These are phyloP conservation scores for Leccinellum albellum DNA, from an alignment of 768 basidiomycete genomes.

Conservation along the genomic window DNA sequence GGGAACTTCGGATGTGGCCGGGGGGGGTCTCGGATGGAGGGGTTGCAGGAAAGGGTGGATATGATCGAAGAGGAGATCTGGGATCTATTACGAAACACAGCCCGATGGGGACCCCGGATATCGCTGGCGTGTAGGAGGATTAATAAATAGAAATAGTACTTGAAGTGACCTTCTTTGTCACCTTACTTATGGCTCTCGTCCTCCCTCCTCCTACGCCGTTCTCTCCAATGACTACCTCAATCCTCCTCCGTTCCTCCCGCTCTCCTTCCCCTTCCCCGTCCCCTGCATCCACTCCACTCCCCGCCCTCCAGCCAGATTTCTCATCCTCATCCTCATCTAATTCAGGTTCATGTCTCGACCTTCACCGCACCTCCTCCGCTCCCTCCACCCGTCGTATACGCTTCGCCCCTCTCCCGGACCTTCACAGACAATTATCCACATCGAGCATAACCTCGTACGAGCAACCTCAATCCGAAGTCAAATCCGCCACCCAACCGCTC, in stretches of 20 bases:
- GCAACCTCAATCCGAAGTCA: conserved; percentile 26
- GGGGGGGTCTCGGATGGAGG: too few relatives aligned
- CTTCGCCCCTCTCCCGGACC: conserved; percentile 85
- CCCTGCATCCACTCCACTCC: conserved; percentile 8
- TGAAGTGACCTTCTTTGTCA: conserved; percentile 1
- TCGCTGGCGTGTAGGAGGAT: background rate
- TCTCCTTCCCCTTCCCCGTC: conserved; percentile 10
- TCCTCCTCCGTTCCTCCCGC: conserved; percentile 19
- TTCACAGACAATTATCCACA: conserved; percentile 43
- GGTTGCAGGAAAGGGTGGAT: background rate
- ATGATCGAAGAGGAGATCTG: conserved; percentile 9
- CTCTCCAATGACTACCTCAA: conserved; percentile 16
- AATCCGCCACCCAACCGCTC: background rate
- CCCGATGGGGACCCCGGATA: conserved; percentile 20
- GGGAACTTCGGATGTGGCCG: too few relatives aligned
- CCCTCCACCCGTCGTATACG: conserved; percentile 46
- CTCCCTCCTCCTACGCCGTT: background rate
- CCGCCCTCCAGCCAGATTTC: conserved; percentile 11
- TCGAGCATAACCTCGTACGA: conserved; percentile 20
- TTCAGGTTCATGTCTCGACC: conserved; percentile 19
- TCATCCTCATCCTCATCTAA: conserved; percentile 19
- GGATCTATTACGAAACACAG: conserved; percentile 20
- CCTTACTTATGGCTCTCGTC: conserved; percentile 5
- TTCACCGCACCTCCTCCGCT: conserved; percentile 4
- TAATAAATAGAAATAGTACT: conserved; percentile 10